These are phyloP conservation scores for Ichthyophthirius multifiliis DNA, from an alignment of 169 alveolate species.

Conservation along the genomic window DNA sequence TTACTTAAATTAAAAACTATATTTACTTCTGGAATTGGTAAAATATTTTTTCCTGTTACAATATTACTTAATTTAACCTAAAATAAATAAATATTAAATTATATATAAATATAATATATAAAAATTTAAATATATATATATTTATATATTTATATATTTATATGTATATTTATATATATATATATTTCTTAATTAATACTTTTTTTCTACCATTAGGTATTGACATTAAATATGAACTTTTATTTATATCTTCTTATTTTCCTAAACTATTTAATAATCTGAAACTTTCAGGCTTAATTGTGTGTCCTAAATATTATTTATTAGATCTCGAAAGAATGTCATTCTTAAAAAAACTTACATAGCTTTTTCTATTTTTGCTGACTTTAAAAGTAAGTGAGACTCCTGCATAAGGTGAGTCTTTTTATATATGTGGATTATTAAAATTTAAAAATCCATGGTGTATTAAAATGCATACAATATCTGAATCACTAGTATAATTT, in stretches of 20 bases:
- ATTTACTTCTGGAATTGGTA: conserved; percentile 52
- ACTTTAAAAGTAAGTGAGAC: conserved; percentile 60
- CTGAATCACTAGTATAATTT: conserved; percentile 72
- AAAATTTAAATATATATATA: too few species aligned
- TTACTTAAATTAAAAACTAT: conserved; percentile 63
- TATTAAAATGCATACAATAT: conserved; percentile 75
- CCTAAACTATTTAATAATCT: conserved; percentile 39
- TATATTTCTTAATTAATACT: neutral
- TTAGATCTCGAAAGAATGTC: conserved; percentile 61
- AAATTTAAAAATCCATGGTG: conserved; percentile 60
- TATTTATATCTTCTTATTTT: conserved; percentile 40
- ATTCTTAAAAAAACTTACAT: conserved; percentile 51
- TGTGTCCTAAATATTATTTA: conserved; percentile 65
- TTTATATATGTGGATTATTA: conserved; percentile 24
- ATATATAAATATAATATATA: too few species aligned
- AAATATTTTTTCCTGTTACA: conserved; percentile 13
- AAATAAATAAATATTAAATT: too few species aligned
- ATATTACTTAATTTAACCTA: neutral
- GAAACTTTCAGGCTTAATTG: conserved; percentile 63
- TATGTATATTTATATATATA: neutral
- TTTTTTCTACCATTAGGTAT: conserved; percentile 30
- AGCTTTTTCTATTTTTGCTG: conserved; percentile 55
- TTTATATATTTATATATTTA: too few species aligned
- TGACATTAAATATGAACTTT: conserved; percentile 65
- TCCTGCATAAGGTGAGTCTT: conserved; percentile 64